These are phyloP conservation scores for Botryotinia convoluta DNA, from an alignment of 2,329 filamentous ascomycete species.

Conservation along the genomic window DNA sequence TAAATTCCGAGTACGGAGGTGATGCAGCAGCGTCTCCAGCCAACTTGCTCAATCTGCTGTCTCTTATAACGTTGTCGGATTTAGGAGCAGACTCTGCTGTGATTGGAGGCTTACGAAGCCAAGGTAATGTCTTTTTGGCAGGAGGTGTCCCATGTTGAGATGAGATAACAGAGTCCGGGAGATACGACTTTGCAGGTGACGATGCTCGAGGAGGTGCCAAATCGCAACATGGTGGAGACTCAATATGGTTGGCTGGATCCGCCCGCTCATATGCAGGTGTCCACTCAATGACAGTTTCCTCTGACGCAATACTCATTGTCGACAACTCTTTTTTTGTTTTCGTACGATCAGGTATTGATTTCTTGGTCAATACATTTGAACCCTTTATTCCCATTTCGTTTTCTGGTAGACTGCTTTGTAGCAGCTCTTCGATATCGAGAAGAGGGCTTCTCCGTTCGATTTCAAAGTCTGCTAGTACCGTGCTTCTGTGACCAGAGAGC, in stretches of 20 bases:
- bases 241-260: not conserved
- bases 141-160: not conserved
- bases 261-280: slow-evolving; percentile 27
- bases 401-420: slow-evolving; percentile 24
- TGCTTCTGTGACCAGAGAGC: not conserved
- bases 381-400: slow-evolving; percentile 24
- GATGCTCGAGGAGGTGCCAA: not conserved
- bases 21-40: slow-evolving; percentile 18
- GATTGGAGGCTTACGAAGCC: slow-evolving; percentile 30
- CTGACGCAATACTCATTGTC: slow-evolving; percentile 25
- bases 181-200: not conserved
- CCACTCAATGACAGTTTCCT: slow-evolving; percentile 30
- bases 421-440: not conserved
- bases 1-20: slow-evolving; percentile 15
- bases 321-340: slow-evolving; percentile 11
- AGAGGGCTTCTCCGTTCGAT: not conserved
- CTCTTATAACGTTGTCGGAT: not conserved
- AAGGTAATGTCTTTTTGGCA: slow-evolving; percentile 31
- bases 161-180: not conserved
- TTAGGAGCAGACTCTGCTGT: slow-evolving; percentile 20
- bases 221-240: not conserved
- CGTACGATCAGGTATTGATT: not conserved
- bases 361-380: slow-evolving; percentile 14
- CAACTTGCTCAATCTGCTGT: not conserved
- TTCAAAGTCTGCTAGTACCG: not conserved